Evolutionary conservation across 1,284 basidiomycete species (phyloP).

Genomic region (Fomitopsis pinicola): DNA sequence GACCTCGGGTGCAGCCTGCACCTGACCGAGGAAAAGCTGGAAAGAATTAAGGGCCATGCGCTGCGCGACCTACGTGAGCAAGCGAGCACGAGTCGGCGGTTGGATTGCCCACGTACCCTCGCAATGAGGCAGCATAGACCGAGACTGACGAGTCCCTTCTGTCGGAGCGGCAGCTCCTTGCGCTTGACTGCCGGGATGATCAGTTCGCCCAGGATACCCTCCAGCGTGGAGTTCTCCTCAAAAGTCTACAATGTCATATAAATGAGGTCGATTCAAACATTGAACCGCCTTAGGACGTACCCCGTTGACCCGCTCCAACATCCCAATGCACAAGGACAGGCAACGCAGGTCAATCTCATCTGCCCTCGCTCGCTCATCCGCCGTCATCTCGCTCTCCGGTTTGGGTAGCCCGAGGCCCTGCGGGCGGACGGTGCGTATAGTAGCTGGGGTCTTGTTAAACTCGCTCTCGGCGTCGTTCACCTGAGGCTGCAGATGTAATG

Average conservation of each 20-base stretch:
- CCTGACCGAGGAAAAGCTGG: constrained; percentile 85
- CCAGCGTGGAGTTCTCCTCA: constrained; percentile 91
- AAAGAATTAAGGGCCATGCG: constrained; percentile 91
- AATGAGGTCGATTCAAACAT: too few species aligned
- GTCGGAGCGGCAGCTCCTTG: constrained; percentile 80
- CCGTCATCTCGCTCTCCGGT: constrained; percentile 44
- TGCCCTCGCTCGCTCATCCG: constrained; percentile 53
- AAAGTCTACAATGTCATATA: constrained; percentile 52
- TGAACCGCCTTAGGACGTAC: constrained; percentile 38
- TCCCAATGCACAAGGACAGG: constrained; percentile 83
- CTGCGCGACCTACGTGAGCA: constrained; percentile 30
- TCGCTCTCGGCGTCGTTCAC: constrained; percentile 31
- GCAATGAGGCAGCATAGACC: constrained; percentile 93
- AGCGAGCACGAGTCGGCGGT: background rate
- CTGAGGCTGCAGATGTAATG: constrained; percentile 19
- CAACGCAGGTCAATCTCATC: constrained; percentile 82
- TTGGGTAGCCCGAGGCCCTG: constrained; percentile 30
- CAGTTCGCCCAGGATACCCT: constrained; percentile 86
- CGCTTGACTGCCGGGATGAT: constrained; percentile 89
- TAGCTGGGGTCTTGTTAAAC: constrained; percentile 30
- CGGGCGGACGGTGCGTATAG: constrained; percentile 18
- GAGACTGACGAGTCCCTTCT: constrained; percentile 83
- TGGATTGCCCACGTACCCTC: constrained; percentile 35
- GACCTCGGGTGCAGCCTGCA: constrained; percentile 72
- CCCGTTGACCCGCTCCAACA: constrained; percentile 89